A percentile compares a stretch with the other conserved stretches of the same genome.
These are phyloP conservation scores for Prunus fruticosa DNA, from an alignment of 306 rosid species.

Conservation along the genomic window DNA sequence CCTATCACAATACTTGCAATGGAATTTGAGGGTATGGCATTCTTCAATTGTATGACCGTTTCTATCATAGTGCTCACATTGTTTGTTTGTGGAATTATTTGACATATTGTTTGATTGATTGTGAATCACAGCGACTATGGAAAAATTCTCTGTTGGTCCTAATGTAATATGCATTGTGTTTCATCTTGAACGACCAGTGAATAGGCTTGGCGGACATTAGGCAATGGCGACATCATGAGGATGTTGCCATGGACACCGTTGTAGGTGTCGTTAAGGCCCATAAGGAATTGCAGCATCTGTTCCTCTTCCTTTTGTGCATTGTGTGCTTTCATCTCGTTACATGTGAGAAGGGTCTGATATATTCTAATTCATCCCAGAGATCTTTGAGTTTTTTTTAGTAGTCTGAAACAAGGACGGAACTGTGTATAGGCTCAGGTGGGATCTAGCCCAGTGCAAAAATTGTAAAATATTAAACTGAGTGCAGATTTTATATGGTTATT, in stretches of 20 bases:
- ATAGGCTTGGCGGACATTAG: not conserved
- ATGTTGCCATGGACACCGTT: constrained; percentile 10
- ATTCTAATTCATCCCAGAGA: constrained; percentile 6
- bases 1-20: not conserved
- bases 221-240: constrained; percentile 23
- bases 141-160: not conserved
- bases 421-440: no score
- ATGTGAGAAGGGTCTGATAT: not conserved
- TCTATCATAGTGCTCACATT: not conserved
- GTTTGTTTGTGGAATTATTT: not conserved
- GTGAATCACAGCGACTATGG: not conserved
- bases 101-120: not conserved
- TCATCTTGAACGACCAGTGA: not conserved
- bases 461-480: no score
- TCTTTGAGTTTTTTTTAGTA: constrained; percentile 23
- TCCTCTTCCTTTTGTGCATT: constrained; percentile 16
- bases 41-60: not conserved
- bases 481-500: no score
- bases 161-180: not conserved
- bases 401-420: no score
- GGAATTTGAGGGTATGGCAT: not conserved
- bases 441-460: no score
- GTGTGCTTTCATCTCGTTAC: constrained; percentile 20
- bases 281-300: constrained; percentile 19
- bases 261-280: constrained; percentile 28